phyloP scores from a whole-genome alignment of 2,329 filamentous ascomycete species.

The Alternaria sp. region DNA sequence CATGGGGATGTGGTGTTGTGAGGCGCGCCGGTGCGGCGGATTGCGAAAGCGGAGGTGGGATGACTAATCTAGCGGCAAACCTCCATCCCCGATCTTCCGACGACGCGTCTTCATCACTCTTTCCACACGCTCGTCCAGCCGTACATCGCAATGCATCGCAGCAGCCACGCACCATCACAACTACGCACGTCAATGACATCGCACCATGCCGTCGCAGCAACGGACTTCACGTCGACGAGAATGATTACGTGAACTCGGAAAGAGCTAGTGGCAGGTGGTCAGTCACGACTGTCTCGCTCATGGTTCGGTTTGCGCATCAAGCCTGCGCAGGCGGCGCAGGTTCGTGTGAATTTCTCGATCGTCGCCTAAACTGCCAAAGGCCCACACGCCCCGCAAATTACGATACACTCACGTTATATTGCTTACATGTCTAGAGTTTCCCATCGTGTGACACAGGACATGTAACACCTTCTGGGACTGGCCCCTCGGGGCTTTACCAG shows the following conservation, averaged over 20 bases:
- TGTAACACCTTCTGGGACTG: neutral
- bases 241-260: neutral
- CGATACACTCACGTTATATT: neutral
- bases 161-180: neutral
- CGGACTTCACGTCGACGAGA: neutral
- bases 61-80: neutral
- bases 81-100: neutral
- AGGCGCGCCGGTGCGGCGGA: neutral
- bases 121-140: neutral
- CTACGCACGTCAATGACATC: neutral
- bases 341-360: too few species aligned
- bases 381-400: neutral
- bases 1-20: neutral
- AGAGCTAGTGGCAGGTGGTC: neutral
- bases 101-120: neutral
- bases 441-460: neutral
- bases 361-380: neutral
- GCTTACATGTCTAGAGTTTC: neutral
- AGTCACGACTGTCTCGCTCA: neutral
- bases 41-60: neutral
- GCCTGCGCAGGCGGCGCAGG: too few species aligned
- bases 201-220: too few species aligned
- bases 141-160: neutral
- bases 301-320: too few species aligned
- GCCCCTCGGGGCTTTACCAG: neutral